Evolutionary conservation across 495 filamentous ascomycete genomes (phyloP), one percentile per base, ranked within the genome.

Genomic region (Annulohypoxylon maeteangense): DNA sequence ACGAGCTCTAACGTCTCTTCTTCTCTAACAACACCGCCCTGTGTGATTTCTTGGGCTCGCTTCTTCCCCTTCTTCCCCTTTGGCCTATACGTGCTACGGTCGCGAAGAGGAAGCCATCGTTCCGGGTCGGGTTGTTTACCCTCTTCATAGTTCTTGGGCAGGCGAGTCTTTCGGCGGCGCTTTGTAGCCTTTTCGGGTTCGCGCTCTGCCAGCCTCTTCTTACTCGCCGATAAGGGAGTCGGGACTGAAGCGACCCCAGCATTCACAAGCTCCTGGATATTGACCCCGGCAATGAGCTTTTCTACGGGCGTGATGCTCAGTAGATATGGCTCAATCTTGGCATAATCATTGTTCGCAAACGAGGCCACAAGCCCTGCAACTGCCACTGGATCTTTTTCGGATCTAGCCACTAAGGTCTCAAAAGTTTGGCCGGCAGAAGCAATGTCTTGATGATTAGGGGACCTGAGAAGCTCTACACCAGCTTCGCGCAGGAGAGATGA

Each of bases 1-100:
- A 88, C 89, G 8, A 89, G 74, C 78, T 89, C 87, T 34, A 88
- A 78, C 34, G 83, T 90, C 77, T 88, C 87, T 75, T 90, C 90
- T 65, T 91, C 92, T 58, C 78, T 86, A 18, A 91, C 89, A 40
- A 88, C 79, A 36, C 94, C 94, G 70, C 95, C 95, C 81, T 99
- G 95, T 10, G 93, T 97, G 31, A 90, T 82, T 45, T 91, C 92
- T 25, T 86, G 87, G 14, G 86, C 89, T 76, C 88, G 90, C 83
- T 91, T 92, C 85, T 93, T 94, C 10, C 92, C 92, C 85, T 97
- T 98, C 78, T 89, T 90, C 10, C 94, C 93, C 81, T 96, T 97
- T 12, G 94, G 94, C 54, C 90, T 82, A 80, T 97, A 99, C 45
- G 87, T 90, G 68, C 92, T 96, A 14, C 95, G 86, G 75, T 99